Conservation (phyloP, 306 rosid species). For the Cucurbita pepo region DNA sequence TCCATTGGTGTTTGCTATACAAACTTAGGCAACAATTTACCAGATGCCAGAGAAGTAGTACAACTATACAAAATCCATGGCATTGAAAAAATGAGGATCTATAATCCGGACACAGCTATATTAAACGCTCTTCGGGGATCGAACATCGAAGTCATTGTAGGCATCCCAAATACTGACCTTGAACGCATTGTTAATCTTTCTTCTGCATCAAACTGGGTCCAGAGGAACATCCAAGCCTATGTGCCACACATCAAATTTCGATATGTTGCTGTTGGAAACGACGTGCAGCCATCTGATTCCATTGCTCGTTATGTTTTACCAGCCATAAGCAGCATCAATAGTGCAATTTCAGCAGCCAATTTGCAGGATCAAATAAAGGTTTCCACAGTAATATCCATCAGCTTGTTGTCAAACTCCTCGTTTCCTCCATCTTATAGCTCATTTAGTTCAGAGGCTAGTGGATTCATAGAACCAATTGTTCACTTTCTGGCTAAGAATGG, state of each 20-base stretch:
- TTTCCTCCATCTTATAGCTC: constrained; percentile 29
- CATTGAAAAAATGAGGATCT: constrained; percentile 24
- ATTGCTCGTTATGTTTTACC: constrained; percentile 12
- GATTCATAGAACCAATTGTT: constrained; percentile 25
- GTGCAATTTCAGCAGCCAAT: constrained; percentile 19
- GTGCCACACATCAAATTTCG: constrained; percentile 19
- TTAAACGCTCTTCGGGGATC: constrained; percentile 37
- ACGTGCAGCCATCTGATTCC: constrained; percentile 7
- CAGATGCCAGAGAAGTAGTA: constrained; percentile 19
- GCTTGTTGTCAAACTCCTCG: background rate
- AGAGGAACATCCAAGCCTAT: constrained; percentile 8
- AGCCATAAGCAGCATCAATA: constrained; percentile 21
- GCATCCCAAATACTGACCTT: constrained; percentile 11
- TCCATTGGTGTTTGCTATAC: constrained; percentile 29
- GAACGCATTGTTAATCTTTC: constrained; percentile 11
- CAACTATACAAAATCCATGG: constrained; percentile 15
- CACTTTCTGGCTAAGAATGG: constrained; percentile 17
- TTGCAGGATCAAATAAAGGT: constrained; percentile 40
- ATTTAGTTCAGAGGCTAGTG: constrained; percentile 9
- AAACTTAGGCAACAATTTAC: constrained; percentile 11
- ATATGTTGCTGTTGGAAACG: constrained; percentile 40
- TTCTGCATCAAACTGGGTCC: constrained; percentile 28
- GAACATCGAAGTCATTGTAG: constrained; percentile 28
- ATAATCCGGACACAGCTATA: constrained; percentile 18
- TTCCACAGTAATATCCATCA: constrained; percentile 28